These are phyloP conservation scores for Linum lewisii DNA, from an alignment of 345 rosid species.

Conservation along the genomic window DNA sequence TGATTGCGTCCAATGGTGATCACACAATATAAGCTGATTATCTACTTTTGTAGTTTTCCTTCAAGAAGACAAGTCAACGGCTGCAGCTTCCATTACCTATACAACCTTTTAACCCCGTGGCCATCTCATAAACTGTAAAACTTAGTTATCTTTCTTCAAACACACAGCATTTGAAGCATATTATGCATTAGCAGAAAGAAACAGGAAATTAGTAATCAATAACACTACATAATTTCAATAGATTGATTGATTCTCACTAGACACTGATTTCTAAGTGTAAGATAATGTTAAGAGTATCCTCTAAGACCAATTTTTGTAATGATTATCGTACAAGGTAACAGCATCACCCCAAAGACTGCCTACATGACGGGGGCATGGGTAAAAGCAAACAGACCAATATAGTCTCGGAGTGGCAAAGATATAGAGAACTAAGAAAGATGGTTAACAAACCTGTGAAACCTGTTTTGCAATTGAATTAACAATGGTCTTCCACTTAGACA, in stretches of 20 bases:
- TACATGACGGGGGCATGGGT: background rate
- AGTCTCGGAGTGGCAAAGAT: background rate
- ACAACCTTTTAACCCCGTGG: too few relatives aligned
- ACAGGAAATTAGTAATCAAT: too few relatives aligned
- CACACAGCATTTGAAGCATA: too few relatives aligned
- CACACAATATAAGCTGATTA: too few relatives aligned
- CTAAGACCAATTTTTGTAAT: background rate
- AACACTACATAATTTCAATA: background rate
- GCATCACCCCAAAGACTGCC: background rate
- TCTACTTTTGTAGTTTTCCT: too few relatives aligned
- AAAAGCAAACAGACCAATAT: background rate
- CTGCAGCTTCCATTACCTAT: too few relatives aligned
- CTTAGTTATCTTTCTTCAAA: too few relatives aligned
- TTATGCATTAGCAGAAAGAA: too few relatives aligned
- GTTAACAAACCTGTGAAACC: constrained; percentile 54
- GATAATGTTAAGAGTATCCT: background rate
- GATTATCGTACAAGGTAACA: background rate
- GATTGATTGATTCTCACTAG: background rate
- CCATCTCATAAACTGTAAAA: too few relatives aligned
- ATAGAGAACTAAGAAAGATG: background rate
- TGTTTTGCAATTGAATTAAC: constrained; percentile 57
- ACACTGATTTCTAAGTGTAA: background rate
- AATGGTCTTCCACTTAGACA: constrained; percentile 49
- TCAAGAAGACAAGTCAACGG: too few relatives aligned
- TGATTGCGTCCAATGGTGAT: too few relatives aligned